phyloP scores from a whole-genome alignment of 169 alveolate genomes.

The Cryptosporidium baileyi region DNA sequence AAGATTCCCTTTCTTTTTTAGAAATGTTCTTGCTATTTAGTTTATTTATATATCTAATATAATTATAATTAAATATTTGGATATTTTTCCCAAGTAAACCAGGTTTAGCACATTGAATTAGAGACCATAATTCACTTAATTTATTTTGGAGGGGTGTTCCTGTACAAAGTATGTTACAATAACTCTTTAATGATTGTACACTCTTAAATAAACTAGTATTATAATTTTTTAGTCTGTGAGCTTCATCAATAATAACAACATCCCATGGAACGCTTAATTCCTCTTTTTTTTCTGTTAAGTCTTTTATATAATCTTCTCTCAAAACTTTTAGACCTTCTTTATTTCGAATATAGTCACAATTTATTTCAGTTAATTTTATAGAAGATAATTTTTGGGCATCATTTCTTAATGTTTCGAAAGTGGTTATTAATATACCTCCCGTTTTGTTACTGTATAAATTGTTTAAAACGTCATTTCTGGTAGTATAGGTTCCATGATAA shows the following conservation, averaged over 20 bases:
- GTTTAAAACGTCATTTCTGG: not conserved
- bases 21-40: not conserved
- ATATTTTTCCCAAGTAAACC: constrained; percentile 78
- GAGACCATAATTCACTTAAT: constrained; percentile 46
- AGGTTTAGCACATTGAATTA: constrained; percentile 60
- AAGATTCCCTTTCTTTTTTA: constrained; percentile 12
- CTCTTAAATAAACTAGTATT: constrained; percentile 73
- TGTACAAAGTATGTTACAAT: constrained; percentile 74
- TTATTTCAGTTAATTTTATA: not conserved
- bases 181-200: constrained; percentile 69
- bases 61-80: constrained; percentile 25
- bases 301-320: constrained; percentile 1
- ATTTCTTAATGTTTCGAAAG: constrained; percentile 51
- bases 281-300: not conserved
- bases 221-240: constrained; percentile 77
- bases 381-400: not conserved
- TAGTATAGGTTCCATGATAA: constrained; percentile 19
- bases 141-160: constrained; percentile 69
- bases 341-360: not conserved
- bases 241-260: constrained; percentile 80
- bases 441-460: not conserved
- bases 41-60: not conserved
- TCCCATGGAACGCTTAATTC: constrained; percentile 76
- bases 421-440: constrained; percentile 50
- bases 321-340: not conserved